These are phyloP conservation scores for Rhynchospora pubera DNA, from an alignment of 176 grass and related monocot genomes.

Conservation along the genomic window DNA sequence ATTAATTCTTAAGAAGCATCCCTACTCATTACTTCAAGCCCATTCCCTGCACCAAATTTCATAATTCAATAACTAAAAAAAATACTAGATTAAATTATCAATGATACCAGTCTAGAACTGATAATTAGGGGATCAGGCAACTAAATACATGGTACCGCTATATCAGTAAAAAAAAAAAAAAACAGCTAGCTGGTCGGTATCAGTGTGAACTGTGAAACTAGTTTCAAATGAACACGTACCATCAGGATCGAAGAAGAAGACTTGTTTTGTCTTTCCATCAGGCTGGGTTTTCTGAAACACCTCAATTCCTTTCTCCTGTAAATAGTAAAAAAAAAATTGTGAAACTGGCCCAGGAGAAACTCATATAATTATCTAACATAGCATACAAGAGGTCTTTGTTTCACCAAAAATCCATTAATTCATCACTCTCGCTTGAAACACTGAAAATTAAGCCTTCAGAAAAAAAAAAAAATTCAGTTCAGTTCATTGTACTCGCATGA, in stretches of 20 bases:
- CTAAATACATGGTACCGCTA: background rate
- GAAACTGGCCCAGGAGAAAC: background rate
- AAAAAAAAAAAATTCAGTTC: background rate
- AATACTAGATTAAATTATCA: background rate
- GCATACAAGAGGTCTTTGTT: background rate
- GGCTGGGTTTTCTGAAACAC: conserved; percentile 68
- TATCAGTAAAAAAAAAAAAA: background rate
- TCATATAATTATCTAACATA: background rate
- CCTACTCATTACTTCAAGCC: conserved; percentile 59
- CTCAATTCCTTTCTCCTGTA: conserved; percentile 40
- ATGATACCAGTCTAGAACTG: background rate
- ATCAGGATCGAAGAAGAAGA: conserved; percentile 98
- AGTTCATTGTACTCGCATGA: too few relatives aligned
- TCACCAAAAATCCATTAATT: background rate
- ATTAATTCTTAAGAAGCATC: background rate
- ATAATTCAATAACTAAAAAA: background rate
- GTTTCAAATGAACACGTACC: conserved; percentile 21
- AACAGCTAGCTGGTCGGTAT: background rate
- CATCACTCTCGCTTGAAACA: background rate
- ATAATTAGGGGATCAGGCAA: background rate
- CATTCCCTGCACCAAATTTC: conserved; percentile 53
- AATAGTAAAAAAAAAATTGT: background rate
- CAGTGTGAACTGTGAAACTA: background rate
- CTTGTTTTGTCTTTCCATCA: conserved; percentile 62
- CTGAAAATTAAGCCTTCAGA: background rate